These are phyloP conservation scores for Microcos paniculata DNA, from an alignment of 345 rosid species.

Conservation along the genomic window DNA sequence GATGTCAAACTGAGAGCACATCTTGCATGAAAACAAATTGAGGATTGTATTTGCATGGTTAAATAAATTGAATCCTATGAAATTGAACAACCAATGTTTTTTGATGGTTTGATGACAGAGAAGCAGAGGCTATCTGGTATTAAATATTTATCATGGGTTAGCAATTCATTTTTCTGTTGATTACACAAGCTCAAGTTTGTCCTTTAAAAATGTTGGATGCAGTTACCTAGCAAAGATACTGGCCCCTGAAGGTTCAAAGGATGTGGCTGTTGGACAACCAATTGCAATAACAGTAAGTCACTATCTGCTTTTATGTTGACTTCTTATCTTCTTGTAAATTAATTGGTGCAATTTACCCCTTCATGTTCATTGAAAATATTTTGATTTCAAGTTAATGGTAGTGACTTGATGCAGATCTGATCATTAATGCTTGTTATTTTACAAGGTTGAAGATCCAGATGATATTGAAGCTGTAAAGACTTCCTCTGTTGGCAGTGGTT, in stretches of 20 bases:
- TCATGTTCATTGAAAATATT: background rate
- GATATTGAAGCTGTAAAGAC: constrained; percentile 68
- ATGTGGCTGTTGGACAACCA: constrained; percentile 68
- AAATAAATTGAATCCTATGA: background rate
- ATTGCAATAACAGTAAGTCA: constrained; percentile 59
- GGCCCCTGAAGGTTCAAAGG: constrained; percentile 69
- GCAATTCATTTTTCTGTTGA: background rate
- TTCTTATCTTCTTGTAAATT: constrained; percentile 1
- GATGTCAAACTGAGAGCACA: background rate
- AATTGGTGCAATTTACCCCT: background rate
- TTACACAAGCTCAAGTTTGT: constrained; percentile 3
- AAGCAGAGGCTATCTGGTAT: background rate
- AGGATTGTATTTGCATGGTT: background rate
- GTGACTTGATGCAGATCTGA: constrained; percentile 16
- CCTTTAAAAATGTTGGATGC: constrained; percentile 24
- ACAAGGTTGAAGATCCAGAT: constrained; percentile 83
- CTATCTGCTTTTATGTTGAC: constrained; percentile 8
- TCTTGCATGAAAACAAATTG: background rate
- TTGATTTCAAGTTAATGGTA: constrained; percentile 11
- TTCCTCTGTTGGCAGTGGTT: constrained; percentile 46
- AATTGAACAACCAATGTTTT: background rate
- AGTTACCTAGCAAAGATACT: constrained; percentile 73
- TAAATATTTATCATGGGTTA: background rate
- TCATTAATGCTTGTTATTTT: constrained; percentile 26
- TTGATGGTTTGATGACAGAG: background rate